Percentiles rank a stretch among this genome's conserved stretches.
These are phyloP conservation scores for Wickerhamomyces xylosicus DNA, from an alignment of 805 yeast genomes.

Conservation along the genomic window DNA sequence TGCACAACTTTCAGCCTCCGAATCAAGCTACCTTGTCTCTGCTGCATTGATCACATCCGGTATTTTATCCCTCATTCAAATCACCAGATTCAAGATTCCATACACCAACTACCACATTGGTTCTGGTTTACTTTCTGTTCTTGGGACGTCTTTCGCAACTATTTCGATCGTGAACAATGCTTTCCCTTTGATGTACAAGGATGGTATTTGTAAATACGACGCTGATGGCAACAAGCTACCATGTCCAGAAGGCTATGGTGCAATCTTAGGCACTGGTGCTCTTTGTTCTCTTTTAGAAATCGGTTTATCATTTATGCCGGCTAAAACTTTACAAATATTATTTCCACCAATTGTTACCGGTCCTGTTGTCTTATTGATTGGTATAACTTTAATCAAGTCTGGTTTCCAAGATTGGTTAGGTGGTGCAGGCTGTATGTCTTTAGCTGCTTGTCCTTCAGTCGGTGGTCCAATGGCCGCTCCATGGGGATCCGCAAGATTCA, in stretches of 20 bases:
- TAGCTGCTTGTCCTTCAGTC: constrained; percentile 34
- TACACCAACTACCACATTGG: constrained; percentile 76
- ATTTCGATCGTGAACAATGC: constrained; percentile 71
- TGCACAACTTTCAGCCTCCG: constrained; percentile 45
- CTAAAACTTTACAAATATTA: constrained; percentile 53
- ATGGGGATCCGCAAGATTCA: constrained; percentile 85
- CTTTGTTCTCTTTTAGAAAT: constrained; percentile 70
- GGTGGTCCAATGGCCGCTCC: constrained; percentile 47
- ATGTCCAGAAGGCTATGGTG: constrained; percentile 89
- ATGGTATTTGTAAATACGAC: constrained; percentile 56
- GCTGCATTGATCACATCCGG: constrained; percentile 66
- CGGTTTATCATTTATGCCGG: constrained; percentile 66
- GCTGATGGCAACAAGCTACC: constrained; percentile 60
- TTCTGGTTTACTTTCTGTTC: constrained; percentile 80
- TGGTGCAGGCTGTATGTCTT: constrained; percentile 57
- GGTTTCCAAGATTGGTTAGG: constrained; percentile 87
- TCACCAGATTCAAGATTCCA: constrained; percentile 71
- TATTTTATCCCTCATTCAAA: constrained; percentile 61
- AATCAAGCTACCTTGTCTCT: constrained; percentile 58
- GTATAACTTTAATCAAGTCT: constrained; percentile 54
- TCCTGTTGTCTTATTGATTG: constrained; percentile 82
- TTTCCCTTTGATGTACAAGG: constrained; percentile 67
- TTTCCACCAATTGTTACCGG: constrained; percentile 92
- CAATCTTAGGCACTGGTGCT: constrained; percentile 66
- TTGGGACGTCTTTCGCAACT: constrained; percentile 86